A percentile compares a stretch with the other conserved stretches of the same genome.
Conservation (phyloP, 129 eudicot species). For the Kitagawia praeruptora region DNA sequence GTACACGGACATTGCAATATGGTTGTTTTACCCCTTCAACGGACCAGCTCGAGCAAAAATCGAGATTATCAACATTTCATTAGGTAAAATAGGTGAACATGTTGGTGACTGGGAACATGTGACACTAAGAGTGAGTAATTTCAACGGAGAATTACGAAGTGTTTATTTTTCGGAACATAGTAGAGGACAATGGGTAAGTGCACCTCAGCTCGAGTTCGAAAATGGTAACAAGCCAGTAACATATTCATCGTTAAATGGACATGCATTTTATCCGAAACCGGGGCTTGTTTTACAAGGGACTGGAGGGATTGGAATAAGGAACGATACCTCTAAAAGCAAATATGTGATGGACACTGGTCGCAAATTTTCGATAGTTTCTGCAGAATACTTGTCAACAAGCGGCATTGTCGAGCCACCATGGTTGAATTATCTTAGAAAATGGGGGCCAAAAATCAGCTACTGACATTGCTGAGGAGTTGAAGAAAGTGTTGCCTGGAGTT, state of each 20-base stretch:
- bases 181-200: slow-evolving; percentile 37
- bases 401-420: slow-evolving; percentile 47
- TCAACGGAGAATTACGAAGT: slow-evolving; percentile 27
- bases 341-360: slow-evolving; percentile 42
- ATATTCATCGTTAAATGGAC: slow-evolving; percentile 42
- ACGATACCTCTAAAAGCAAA: slow-evolving; percentile 49
- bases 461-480: slow-evolving; percentile 38
- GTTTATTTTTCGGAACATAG: slow-evolving; percentile 41
- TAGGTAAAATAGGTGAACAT: slow-evolving; percentile 47
- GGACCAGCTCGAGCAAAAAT: slow-evolving; percentile 40
- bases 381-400: slow-evolving; percentile 25
- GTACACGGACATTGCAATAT: slow-evolving; percentile 42
- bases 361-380: slow-evolving; percentile 28
- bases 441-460: slow-evolving; percentile 80
- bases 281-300: slow-evolving; percentile 48
- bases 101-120: slow-evolving; percentile 58
- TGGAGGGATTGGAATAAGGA: slow-evolving; percentile 51
- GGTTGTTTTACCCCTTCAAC: slow-evolving; percentile 61
- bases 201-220: slow-evolving; percentile 28
- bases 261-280: slow-evolving; percentile 33
- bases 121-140: slow-evolving; percentile 43
- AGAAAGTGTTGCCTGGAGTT: slow-evolving; percentile 43
- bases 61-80: slow-evolving; percentile 18
- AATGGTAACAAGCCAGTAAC: slow-evolving; percentile 33
- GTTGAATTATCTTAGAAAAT: slow-evolving; percentile 51